These are phyloP conservation scores for Fusarium abutilonis DNA, from an alignment of 2,329 filamentous ascomycete genomes.

Conservation along the genomic window DNA sequence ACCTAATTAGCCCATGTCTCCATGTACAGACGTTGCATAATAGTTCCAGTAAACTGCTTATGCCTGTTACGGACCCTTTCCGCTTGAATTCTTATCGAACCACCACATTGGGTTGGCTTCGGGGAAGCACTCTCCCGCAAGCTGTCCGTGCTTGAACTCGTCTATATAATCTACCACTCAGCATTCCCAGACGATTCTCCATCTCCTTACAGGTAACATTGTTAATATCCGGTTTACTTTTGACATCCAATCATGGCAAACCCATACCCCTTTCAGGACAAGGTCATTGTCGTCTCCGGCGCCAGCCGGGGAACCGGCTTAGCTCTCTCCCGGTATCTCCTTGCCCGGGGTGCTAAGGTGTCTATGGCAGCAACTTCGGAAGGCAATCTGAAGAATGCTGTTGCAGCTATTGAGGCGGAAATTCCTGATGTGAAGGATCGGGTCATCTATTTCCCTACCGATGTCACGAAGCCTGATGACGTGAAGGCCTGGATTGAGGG, in stretches of 20 bases:
- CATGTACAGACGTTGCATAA: neutral
- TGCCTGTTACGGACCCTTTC: neutral
- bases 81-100: neutral
- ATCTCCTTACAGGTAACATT: neutral
- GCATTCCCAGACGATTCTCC: neutral
- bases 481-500: conserved; percentile 50
- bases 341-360: conserved; percentile 52
- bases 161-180: conserved; percentile 25
- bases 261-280: conserved; percentile 48
- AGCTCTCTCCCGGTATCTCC: conserved; percentile 59
- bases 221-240: neutral
- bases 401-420: conserved; percentile 37
- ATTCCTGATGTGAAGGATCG: conserved; percentile 39
- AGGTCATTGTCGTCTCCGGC: conserved; percentile 72
- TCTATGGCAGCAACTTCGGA: conserved; percentile 46
- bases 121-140: neutral
- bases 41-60: neutral
- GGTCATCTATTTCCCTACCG: conserved; percentile 41
- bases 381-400: conserved; percentile 42
- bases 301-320: conserved; percentile 68
- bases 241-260: conserved; percentile 31
- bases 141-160: neutral
- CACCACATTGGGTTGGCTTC: neutral
- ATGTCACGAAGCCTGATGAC: conserved; percentile 47
- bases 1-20: neutral